phyloP scores from a whole-genome alignment of 2,329 filamentous ascomycete species.

The Neopestalotiopsis rosae region DNA sequence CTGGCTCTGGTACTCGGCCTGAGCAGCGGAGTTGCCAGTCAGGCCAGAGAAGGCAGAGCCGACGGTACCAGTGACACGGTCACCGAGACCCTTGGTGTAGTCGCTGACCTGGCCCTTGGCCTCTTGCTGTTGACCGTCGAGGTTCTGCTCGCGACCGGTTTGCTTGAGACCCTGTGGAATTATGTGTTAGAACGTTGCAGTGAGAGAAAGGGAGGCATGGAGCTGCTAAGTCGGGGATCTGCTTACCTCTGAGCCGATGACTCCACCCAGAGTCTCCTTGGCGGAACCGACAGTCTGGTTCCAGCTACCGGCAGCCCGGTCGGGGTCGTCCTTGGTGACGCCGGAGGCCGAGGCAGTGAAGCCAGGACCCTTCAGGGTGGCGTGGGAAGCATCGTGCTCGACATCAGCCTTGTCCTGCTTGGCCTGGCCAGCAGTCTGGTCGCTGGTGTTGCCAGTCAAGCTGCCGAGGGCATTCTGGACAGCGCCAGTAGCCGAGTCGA shows the following conservation, averaged over 20 bases:
- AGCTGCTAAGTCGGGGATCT: background rate
- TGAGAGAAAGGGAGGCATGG: no score
- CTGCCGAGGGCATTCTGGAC: constrained; percentile 75
- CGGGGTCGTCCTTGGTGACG: constrained; percentile 71
- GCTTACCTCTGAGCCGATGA: constrained; percentile 59
- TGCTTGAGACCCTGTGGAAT: constrained; percentile 66
- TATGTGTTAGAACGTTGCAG: background rate
- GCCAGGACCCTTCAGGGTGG: constrained; percentile 75
- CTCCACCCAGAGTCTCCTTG: constrained; percentile 80
- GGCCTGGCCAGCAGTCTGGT: constrained; percentile 68
- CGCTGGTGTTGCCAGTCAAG: constrained; percentile 73
- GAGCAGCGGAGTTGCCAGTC: constrained; percentile 70
- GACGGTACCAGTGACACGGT: constrained; percentile 73
- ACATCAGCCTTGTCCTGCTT: constrained; percentile 69
- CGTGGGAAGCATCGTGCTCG: constrained; percentile 77
- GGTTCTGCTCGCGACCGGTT: constrained; percentile 78
- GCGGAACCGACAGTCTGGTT: constrained; percentile 88
- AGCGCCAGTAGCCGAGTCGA: constrained; percentile 75
- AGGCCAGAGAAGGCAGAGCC: constrained; percentile 75
- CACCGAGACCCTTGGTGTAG: constrained; percentile 67
- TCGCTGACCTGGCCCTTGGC: constrained; percentile 83
- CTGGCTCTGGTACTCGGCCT: constrained; percentile 69
- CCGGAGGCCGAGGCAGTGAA: constrained; percentile 73
- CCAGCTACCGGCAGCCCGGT: constrained; percentile 76
- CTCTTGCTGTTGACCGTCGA: constrained; percentile 80